phyloP scores from a whole-genome alignment of 176 grass and related monocot species.

The Dactylis glomerata region DNA sequence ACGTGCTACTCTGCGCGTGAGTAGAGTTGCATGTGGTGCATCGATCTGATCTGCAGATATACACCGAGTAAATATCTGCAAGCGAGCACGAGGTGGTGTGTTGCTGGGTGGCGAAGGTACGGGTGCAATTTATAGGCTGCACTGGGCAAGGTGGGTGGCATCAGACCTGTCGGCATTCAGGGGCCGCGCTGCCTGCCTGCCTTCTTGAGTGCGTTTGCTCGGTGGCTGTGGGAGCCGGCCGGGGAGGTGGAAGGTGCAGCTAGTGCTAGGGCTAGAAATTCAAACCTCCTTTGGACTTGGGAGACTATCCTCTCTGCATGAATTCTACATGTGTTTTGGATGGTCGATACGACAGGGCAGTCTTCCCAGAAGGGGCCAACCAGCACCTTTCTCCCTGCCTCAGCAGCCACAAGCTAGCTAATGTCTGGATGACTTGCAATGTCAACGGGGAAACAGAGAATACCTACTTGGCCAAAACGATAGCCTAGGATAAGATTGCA shows the following conservation, averaged over 20 bases:
- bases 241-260: neutral
- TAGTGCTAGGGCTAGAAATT: neutral
- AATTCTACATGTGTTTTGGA: neutral
- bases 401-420: neutral
- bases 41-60: neutral
- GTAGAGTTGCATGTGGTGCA: neutral
- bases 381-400: neutral
- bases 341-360: neutral
- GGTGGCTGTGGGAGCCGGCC: neutral
- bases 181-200: neutral
- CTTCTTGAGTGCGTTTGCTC: neutral
- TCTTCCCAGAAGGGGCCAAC: neutral
- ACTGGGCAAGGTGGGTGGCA: neutral
- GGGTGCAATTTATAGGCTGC: slow-evolving; percentile 19
- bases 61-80: neutral
- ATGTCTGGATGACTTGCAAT: neutral
- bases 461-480: neutral
- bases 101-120: neutral
- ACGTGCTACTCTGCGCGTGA: neutral
- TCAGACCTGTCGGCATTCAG: neutral
- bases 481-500: slow-evolving; percentile 20
- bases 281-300: neutral
- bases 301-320: neutral
- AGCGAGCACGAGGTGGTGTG: neutral
- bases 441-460: neutral